These are phyloP conservation scores for Macadamia integrifolia DNA, from an alignment of 164 flowering plant species.

Conservation along the genomic window DNA sequence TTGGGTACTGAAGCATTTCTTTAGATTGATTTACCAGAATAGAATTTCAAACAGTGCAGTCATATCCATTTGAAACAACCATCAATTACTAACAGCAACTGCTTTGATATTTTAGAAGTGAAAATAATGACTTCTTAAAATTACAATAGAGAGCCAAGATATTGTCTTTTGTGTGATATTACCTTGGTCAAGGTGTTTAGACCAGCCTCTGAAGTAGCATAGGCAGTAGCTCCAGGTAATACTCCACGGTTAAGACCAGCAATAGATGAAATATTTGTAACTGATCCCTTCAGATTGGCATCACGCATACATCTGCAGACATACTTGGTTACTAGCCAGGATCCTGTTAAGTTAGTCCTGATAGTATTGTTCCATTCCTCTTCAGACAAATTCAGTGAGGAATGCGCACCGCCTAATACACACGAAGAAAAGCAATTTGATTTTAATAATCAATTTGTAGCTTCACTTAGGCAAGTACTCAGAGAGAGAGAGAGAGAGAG, in stretches of 20 bases:
- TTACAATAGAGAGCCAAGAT: too few species aligned
- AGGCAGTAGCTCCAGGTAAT: conserved; percentile 53
- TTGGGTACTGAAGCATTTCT: too few species aligned
- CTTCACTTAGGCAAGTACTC: too few species aligned
- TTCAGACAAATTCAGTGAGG: conserved; percentile 47
- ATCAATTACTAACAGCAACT: too few species aligned
- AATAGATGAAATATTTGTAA: conserved; percentile 70
- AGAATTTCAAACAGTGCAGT: too few species aligned
- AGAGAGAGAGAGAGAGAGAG: too few species aligned
- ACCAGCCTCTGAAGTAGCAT: conserved; percentile 55
- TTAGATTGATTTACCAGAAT: too few species aligned
- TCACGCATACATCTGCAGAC: conserved; percentile 56
- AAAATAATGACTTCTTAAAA: too few species aligned
- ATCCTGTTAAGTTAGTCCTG: conserved; percentile 60
- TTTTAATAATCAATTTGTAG: neutral
- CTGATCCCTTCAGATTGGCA: conserved; percentile 46
- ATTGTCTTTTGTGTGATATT: neutral
- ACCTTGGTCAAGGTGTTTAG: conserved; percentile 62
- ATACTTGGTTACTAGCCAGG: conserved; percentile 65
- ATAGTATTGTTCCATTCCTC: conserved; percentile 58
- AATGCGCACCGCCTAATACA: conserved; percentile 37
- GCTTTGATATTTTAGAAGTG: too few species aligned
- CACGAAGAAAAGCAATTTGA: neutral
- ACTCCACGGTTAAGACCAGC: conserved; percentile 59
- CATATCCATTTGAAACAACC: too few species aligned